Conservation (phyloP, 202 grass and related monocot species). For the Brachypodium distachyon region DNA sequence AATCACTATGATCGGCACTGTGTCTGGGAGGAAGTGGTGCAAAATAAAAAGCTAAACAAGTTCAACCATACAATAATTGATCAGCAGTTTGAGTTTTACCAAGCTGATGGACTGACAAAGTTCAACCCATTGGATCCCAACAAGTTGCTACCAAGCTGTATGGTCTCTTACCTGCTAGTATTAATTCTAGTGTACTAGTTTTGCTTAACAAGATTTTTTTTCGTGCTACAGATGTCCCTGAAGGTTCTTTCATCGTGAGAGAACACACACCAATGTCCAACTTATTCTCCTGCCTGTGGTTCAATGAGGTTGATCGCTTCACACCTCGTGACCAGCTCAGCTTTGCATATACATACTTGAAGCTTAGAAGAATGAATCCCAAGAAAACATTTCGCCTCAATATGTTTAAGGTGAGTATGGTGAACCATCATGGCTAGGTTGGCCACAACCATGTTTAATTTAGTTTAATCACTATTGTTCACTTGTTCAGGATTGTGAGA, state of each 20-base stretch:
- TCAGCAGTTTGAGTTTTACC: conserved; percentile 98
- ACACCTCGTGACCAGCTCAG: conserved; percentile 96
- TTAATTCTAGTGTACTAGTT: conserved; percentile 3
- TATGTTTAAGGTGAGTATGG: conserved; percentile 81
- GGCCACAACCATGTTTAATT: background rate
- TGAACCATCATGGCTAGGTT: conserved; percentile 14
- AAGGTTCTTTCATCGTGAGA: conserved; percentile 97
- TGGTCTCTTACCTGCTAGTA: conserved; percentile 9
- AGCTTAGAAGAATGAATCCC: conserved; percentile 85
- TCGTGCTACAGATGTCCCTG: conserved; percentile 79
- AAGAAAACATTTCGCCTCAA: conserved; percentile 61
- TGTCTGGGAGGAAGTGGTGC: conserved; percentile 92
- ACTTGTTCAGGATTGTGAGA: conserved; percentile 81
- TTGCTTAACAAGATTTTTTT: background rate
- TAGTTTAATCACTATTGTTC: background rate
- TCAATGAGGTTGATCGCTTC: conserved; percentile 94
- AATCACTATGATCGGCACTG: conserved; percentile 97
- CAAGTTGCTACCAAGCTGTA: conserved; percentile 95
- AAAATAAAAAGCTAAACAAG: conserved; percentile 97
- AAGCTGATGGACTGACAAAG: conserved; percentile 71
- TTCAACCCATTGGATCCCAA: conserved; percentile 71
- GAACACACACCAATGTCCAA: conserved; percentile 98
- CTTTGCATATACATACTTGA: conserved; percentile 98
- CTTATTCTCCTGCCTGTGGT: conserved; percentile 94
- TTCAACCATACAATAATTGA: conserved; percentile 96